Evolutionary conservation across 2,329 filamentous ascomycete species (phyloP), one percentile per base, ranked within the genome.

Genomic region (Elsinoe ampelina): DNA sequence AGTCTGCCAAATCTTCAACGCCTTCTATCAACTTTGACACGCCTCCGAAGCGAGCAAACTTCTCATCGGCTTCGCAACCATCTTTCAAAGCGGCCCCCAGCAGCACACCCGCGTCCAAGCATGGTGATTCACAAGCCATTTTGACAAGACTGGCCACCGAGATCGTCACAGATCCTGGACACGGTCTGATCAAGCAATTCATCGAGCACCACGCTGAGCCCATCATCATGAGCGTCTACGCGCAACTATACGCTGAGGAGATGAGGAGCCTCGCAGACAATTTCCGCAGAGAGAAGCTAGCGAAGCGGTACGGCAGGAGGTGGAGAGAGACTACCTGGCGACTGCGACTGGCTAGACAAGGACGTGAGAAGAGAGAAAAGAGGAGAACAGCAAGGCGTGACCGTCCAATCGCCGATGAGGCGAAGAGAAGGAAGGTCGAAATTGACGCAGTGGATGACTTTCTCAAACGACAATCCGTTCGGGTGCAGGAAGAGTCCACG

Each of bases 121-220:
- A 42, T 36, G 58, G 57, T n/a, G 64, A 68, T 52, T 65, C 68
- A 13, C 63, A 66, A 45, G 55, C 63, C 8, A 61, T 68, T 19
- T 58, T 69, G 32, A 57, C 60, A 5, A 61, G 61, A 22, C 62
- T 76, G n/a, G 68, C 73, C 3, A 59, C 63, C 4, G 68, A 70
- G 42, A 50, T 76, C 13, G 65, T 73, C n/a, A 62, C 70, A 1
- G 66, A 71, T 30, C 63, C 66, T 0, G 62, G 64, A n/a, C 61
- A 66, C 1, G 75, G 75, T n/a, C 63, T 76, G 17, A 61, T 77
- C 35, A 65, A 71, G 56, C 74, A 77, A 57, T 77, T 70, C 57
- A 62, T 77, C 22, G 72, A 76, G 42, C 72, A 70, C 45, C 62
- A 64, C 47, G 65, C 71, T 20, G 62, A 64, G 3, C 64, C 67